phyloP scores from a whole-genome alignment of 1,139 yeast species.

The Suhomyces choctaworum region DNA sequence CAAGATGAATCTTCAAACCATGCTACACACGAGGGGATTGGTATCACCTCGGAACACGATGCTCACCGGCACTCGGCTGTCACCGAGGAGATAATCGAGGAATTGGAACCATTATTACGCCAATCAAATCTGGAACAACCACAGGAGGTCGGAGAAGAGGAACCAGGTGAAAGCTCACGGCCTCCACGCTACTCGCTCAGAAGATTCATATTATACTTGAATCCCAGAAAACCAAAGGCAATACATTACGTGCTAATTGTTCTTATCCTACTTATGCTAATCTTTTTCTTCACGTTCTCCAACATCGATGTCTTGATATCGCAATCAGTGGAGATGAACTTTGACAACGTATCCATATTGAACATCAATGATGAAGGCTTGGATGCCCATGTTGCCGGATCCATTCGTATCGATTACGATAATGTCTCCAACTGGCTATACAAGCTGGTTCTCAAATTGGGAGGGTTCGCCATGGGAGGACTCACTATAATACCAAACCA shows the following conservation, averaged over 20 bases:
- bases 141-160: background rate
- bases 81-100: conserved; percentile 8
- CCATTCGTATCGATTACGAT: conserved; percentile 28
- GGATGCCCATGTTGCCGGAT: conserved; percentile 26
- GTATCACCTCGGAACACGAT: background rate
- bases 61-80: background rate
- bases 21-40: background rate
- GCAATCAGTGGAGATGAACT: conserved; percentile 22
- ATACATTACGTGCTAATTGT: conserved; percentile 17
- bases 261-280: conserved; percentile 16
- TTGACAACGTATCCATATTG: conserved; percentile 21
- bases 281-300: conserved; percentile 20
- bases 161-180: background rate
- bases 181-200: background rate
- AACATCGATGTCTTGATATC: conserved; percentile 18
- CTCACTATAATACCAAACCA: conserved; percentile 25
- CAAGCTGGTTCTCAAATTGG: conserved; percentile 21
- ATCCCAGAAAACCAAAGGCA: conserved; percentile 19
- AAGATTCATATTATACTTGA: conserved; percentile 4
- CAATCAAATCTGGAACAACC: background rate
- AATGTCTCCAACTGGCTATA: conserved; percentile 23
- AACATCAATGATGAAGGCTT: conserved; percentile 27
- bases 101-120: conserved; percentile 8
- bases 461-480: conserved; percentile 25
- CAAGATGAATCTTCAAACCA: background rate